These are phyloP conservation scores for Fusarium fujikuroi DNA, from an alignment of 2,329 filamentous ascomycete species.

Conservation along the genomic window DNA sequence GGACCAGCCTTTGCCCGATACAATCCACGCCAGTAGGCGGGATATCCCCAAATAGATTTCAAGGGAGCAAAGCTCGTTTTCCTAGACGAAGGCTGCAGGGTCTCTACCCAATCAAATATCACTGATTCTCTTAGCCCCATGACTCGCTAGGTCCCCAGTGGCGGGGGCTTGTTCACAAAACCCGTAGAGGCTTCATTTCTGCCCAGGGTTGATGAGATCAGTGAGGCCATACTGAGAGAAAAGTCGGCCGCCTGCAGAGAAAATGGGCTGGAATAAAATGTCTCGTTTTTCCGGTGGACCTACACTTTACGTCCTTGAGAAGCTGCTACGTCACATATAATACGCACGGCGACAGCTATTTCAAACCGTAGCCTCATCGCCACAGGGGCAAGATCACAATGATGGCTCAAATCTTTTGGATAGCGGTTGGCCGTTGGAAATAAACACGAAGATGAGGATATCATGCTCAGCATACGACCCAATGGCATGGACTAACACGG, in stretches of 20 bases:
- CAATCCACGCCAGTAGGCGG: slow-evolving; percentile 42
- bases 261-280: slow-evolving; percentile 21
- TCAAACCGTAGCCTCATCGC: slow-evolving; percentile 28
- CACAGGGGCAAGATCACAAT: slow-evolving; percentile 13
- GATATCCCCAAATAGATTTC: slow-evolving; percentile 45
- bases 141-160: slow-evolving; percentile 43
- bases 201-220: slow-evolving; percentile 33
- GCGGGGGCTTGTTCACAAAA: slow-evolving; percentile 40
- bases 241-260: slow-evolving; percentile 31
- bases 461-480: slow-evolving; percentile 9
- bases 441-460: slow-evolving; percentile 8
- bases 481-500: neutral
- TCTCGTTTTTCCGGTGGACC: slow-evolving; percentile 14
- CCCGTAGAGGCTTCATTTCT: slow-evolving; percentile 28
- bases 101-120: slow-evolving; percentile 38
- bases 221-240: slow-evolving; percentile 42
- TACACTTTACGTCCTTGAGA: slow-evolving; percentile 11
- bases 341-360: slow-evolving; percentile 27
- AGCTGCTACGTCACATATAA: slow-evolving; percentile 39
- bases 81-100: slow-evolving; percentile 43
- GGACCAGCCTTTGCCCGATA: slow-evolving; percentile 43
- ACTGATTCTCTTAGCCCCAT: slow-evolving; percentile 39
- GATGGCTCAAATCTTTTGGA: neutral
- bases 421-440: neutral
- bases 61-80: slow-evolving; percentile 46